Evolutionary conservation across 495 filamentous ascomycete genomes (phyloP).

Genomic region (Aspergillus bridgeri): DNA sequence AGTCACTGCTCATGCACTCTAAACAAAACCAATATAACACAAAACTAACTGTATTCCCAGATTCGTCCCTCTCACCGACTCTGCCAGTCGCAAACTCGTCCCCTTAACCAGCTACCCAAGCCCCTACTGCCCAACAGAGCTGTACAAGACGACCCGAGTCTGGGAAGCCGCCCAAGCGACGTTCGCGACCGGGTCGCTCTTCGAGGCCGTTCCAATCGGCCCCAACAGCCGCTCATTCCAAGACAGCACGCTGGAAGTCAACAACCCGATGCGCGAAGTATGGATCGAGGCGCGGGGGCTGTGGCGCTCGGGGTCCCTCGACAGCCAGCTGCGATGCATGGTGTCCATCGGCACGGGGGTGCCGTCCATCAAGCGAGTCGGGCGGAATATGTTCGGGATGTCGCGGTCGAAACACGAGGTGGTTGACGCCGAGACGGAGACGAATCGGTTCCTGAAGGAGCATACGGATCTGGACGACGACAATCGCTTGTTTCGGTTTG

Average conservation of each 20-base stretch:
- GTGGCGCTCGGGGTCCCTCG: constrained; percentile 30
- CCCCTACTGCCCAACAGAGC: constrained; percentile 32
- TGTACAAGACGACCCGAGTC: constrained; percentile 37
- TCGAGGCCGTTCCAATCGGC: constrained; percentile 43
- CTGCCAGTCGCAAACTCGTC: constrained; percentile 35
- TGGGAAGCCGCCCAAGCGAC: constrained; percentile 48
- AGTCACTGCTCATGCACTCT: neutral
- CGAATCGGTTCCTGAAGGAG: constrained; percentile 34
- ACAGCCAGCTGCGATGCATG: constrained; percentile 35
- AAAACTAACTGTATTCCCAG: constrained; percentile 23
- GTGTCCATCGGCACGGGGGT: constrained; percentile 47
- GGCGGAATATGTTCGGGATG: constrained; percentile 27
- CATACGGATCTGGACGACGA: constrained; percentile 33
- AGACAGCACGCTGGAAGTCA: constrained; percentile 39
- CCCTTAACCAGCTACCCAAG: constrained; percentile 43
- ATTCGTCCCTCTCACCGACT: constrained; percentile 49
- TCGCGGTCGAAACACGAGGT: constrained; percentile 22
- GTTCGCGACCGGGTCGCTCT: constrained; percentile 44
- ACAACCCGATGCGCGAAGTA: constrained; percentile 46
- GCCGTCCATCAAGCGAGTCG: constrained; percentile 28
- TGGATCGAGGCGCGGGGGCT: constrained; percentile 44
- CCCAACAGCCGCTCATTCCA: constrained; percentile 30
- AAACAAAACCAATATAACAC: neutral
- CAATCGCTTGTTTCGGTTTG: constrained; percentile 43
- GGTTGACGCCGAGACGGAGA: constrained; percentile 40